Percentiles rank a stretch among this genome's conserved stretches.
phyloP scores from a whole-genome alignment of 2,329 filamentous ascomycete genomes.

The Furcasterigmium sp. region DNA sequence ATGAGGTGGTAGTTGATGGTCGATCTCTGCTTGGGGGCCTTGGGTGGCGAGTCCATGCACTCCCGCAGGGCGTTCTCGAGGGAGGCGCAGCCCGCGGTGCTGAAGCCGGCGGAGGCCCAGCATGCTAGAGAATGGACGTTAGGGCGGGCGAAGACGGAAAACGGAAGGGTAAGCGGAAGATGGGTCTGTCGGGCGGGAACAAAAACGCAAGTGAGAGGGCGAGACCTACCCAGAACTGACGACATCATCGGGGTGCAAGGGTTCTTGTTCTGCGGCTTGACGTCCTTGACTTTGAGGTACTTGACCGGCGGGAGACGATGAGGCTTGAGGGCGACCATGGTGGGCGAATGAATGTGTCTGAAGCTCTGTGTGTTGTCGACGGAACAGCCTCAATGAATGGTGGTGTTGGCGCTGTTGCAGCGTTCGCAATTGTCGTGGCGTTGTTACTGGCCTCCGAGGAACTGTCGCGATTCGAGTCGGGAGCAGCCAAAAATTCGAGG shows the following conservation, averaged over 20 bases:
- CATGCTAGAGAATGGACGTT: constrained; percentile 51
- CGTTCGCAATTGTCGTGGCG: background rate
- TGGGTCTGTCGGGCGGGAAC: background rate
- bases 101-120: constrained; percentile 77
- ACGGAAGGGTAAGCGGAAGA: no score
- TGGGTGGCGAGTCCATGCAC: constrained; percentile 72
- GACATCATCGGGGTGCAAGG: constrained; percentile 54
- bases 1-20: constrained; percentile 91
- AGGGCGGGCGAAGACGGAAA: background rate
- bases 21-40: constrained; percentile 51
- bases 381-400: background rate
- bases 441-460: background rate
- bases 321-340: constrained; percentile 43
- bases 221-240: constrained; percentile 46
- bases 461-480: background rate
- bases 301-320: constrained; percentile 55
- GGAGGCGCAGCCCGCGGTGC: constrained; percentile 50
- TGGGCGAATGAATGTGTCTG: background rate
- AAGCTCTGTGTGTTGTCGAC: background rate
- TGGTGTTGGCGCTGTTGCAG: background rate
- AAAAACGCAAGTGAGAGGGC: background rate
- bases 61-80: constrained; percentile 56
- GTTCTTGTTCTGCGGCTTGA: constrained; percentile 43
- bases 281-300: constrained; percentile 47
- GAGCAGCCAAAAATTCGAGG: constrained; percentile 5